Conservation (phyloP, 2,329 filamentous ascomycete species). For the Apiospora phragmitis region DNA sequence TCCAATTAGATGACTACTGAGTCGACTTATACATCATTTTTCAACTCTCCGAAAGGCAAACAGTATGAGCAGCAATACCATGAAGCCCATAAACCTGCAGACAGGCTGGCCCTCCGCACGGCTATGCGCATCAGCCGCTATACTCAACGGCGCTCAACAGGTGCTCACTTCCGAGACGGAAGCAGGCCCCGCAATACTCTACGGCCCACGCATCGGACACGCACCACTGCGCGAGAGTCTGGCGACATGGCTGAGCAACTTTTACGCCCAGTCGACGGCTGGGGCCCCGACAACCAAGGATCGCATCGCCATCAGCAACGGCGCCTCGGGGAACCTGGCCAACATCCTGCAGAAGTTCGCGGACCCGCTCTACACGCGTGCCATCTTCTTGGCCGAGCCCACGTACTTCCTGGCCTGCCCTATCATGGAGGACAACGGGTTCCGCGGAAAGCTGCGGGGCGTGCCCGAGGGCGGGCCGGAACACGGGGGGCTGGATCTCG, state of each 20-base stretch:
- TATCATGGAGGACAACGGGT: constrained; percentile 66
- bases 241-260: constrained; percentile 59
- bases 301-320: constrained; percentile 64
- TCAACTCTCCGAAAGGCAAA: not conserved
- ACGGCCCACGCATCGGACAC: constrained; percentile 64
- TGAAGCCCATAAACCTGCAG: constrained; percentile 28
- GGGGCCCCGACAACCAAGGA: constrained; percentile 42
- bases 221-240: constrained; percentile 52
- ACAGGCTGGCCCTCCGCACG: constrained; percentile 29
- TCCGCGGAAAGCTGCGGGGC: constrained; percentile 55
- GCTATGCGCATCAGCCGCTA: constrained; percentile 56
- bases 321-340: constrained; percentile 66
- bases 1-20: not conserved
- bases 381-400: constrained; percentile 66
- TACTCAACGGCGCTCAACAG: constrained; percentile 51
- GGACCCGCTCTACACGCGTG: constrained; percentile 62
- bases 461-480: constrained; percentile 61
- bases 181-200: constrained; percentile 54
- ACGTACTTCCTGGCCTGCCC: constrained; percentile 66
- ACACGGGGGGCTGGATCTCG: constrained; percentile 55
- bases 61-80: not conserved
- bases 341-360: constrained; percentile 64
- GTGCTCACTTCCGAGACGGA: constrained; percentile 50
- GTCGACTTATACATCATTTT: not conserved
- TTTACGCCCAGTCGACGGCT: constrained; percentile 44